Evolutionary conservation across 257 asterid genomes (phyloP).

Genomic region (Ligustrum vulgare): DNA sequence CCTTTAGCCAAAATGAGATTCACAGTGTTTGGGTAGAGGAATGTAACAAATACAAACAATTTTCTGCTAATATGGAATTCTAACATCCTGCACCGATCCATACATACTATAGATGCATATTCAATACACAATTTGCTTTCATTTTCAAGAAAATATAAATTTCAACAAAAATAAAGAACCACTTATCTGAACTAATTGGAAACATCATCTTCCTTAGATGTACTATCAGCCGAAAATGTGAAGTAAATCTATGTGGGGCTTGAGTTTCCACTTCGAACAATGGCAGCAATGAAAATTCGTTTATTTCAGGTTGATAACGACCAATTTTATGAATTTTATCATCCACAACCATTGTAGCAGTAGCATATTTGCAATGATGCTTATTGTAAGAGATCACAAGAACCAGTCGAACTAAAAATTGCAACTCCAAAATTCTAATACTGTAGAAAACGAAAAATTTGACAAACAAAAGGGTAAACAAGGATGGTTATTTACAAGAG

Average conservation of each 20-base stretch:
- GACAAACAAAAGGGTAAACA: too few relatives aligned
- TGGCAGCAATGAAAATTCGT: conserved; percentile 47
- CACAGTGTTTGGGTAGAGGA: conserved; percentile 76
- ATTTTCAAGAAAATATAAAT: not conserved
- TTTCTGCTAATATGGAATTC: conserved; percentile 90
- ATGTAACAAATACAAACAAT: conserved; percentile 91
- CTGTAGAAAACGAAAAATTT: too few relatives aligned
- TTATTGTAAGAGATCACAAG: not conserved
- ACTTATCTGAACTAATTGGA: conserved; percentile 70
- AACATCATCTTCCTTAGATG: conserved; percentile 86
- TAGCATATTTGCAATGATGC: conserved; percentile 34
- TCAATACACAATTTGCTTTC: not conserved
- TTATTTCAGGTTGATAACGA: conserved; percentile 44
- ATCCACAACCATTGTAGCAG: conserved; percentile 31
- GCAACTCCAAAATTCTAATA: too few relatives aligned
- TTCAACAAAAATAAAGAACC: not conserved
- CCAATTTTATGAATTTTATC: conserved; percentile 37
- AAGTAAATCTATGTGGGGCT: conserved; percentile 75
- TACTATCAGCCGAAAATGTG: conserved; percentile 86
- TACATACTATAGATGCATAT: conserved; percentile 52
- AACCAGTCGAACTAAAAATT: too few relatives aligned
- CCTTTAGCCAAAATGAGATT: conserved; percentile 85
- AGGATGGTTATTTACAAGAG: too few relatives aligned
- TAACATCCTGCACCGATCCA: conserved; percentile 94
- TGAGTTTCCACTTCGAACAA: conserved; percentile 45